Evolutionary conservation across 192 early-diverging fungal species (phyloP), one percentile per base, ranked within the genome.

Genomic region (Podila clonocystis): DNA sequence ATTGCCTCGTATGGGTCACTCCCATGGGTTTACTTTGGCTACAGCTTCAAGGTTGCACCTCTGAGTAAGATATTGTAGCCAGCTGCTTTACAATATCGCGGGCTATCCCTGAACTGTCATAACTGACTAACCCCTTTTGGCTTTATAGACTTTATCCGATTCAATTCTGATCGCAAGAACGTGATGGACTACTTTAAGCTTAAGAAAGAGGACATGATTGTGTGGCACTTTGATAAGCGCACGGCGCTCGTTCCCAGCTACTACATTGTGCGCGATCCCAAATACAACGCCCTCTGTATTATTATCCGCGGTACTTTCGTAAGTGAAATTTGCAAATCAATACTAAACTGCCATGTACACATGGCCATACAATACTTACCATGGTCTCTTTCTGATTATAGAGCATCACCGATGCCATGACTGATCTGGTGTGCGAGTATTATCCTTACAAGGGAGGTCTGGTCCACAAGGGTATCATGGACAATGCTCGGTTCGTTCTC

Each of bases 371-470:
- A 5, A 19, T 4, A 31, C 59, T 19, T 29, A 26, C 15, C 28
- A 26, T 33, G 11, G 19, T 61, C 2, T 19, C 13, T 22, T 19
- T 45, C n/a, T 48, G 29, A 24, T 7, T 19, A 48, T 68, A 85
- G 83, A 85, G 74, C 41, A 67, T 85, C 29, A 77, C 83, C 4
- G 83, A 85, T 52, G 67, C 79, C 9, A 85, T 85, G 70, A 85
- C 83, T 2, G 83, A 85, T 64, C 49, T 76, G n/a, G 67, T 85
- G 9, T 80, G 77, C 48, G 77, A 85, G 62, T 82, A 82, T 29
- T 80, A 85, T 61, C 78, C 78, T 17, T 85, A 82, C 74, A 85
- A 85, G 31, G 77, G 70, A 4, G 83, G 78, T 2, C 68, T 85
- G 52, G 83, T 85, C 22, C 83, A 85, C 29, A 75, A 82, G 22